phyloP scores from a whole-genome alignment of 2,329 filamentous ascomycete species.

The Phialophora chinensis region DNA sequence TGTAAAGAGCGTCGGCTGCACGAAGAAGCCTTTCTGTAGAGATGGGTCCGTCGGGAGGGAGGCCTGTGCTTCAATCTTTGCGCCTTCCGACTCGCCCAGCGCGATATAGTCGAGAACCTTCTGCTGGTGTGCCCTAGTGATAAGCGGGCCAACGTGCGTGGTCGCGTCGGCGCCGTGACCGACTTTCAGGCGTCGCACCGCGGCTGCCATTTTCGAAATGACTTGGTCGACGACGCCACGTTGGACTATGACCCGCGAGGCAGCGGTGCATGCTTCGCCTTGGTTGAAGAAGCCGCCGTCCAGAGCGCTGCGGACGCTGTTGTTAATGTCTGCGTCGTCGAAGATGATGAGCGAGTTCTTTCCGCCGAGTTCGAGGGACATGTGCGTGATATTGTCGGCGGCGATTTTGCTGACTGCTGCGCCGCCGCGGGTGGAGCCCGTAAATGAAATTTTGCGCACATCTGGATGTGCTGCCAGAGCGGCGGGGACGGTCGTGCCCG shows the following conservation, averaged over 20 bases:
- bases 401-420: constrained; percentile 73
- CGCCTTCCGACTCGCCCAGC: constrained; percentile 54
- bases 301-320: constrained; percentile 60
- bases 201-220: constrained; percentile 21
- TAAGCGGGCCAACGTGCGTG: constrained; percentile 34
- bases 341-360: constrained; percentile 80
- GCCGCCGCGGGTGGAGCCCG: constrained; percentile 73
- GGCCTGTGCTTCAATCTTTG: constrained; percentile 52
- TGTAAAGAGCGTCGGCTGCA: constrained; percentile 64
- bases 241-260: constrained; percentile 31
- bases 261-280: constrained; percentile 34
- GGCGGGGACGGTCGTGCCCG: constrained; percentile 67
- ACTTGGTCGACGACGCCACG: constrained; percentile 27
- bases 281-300: constrained; percentile 34
- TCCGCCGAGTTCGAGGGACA: constrained; percentile 80
- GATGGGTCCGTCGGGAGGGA: constrained; percentile 40
- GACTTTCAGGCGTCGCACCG: constrained; percentile 22
- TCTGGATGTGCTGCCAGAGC: constrained; percentile 58
- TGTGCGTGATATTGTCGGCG: constrained; percentile 76
- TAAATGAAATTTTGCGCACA: constrained; percentile 78
- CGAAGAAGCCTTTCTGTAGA: constrained; percentile 59
- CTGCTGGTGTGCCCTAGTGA: constrained; percentile 30
- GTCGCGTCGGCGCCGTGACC: constrained; percentile 24
- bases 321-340: constrained; percentile 76
- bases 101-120: constrained; percentile 48